Conservation (phyloP, 148 eudicot genomes). For the Diospyros kaki region DNA sequence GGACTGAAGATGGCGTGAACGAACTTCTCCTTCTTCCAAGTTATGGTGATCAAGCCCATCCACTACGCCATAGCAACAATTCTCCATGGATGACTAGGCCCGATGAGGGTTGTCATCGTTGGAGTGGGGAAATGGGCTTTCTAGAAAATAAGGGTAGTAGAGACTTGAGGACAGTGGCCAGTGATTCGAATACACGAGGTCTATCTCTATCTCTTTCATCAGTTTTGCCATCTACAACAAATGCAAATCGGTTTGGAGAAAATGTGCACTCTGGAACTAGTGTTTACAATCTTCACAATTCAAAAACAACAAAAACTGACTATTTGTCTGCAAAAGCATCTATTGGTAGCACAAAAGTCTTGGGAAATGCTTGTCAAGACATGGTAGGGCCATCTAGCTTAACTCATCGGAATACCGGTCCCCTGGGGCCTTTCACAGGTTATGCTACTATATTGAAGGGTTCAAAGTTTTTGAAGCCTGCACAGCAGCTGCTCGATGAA, state of each 20-base stretch:
- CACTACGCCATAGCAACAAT: background rate
- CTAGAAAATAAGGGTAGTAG: constrained; percentile 7
- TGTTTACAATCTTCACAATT: background rate
- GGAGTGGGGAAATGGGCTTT: constrained; percentile 18
- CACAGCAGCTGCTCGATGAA: constrained; percentile 38
- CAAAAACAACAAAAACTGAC: background rate
- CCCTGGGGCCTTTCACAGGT: constrained; percentile 51
- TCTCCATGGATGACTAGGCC: background rate
- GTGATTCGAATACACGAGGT: constrained; percentile 24
- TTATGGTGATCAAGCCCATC: constrained; percentile 11
- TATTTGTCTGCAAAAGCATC: background rate
- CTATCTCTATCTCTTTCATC: constrained; percentile 39
- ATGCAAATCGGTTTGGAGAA: constrained; percentile 10
- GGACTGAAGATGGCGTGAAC: constrained; percentile 8
- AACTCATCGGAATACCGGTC: constrained; percentile 26
- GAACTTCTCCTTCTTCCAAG: constrained; percentile 15
- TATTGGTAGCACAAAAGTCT: background rate
- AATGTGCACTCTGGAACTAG: background rate
- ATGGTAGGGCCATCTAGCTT: constrained; percentile 18
- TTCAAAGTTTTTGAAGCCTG: constrained; percentile 44
- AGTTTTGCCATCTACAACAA: constrained; percentile 12
- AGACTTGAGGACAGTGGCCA: constrained; percentile 11
- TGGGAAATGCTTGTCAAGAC: constrained; percentile 11
- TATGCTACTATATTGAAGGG: constrained; percentile 35
- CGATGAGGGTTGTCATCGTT: background rate